Conservation (phyloP, 2,329 filamentous ascomycete species). For the Neofusicoccum ribis region DNA sequence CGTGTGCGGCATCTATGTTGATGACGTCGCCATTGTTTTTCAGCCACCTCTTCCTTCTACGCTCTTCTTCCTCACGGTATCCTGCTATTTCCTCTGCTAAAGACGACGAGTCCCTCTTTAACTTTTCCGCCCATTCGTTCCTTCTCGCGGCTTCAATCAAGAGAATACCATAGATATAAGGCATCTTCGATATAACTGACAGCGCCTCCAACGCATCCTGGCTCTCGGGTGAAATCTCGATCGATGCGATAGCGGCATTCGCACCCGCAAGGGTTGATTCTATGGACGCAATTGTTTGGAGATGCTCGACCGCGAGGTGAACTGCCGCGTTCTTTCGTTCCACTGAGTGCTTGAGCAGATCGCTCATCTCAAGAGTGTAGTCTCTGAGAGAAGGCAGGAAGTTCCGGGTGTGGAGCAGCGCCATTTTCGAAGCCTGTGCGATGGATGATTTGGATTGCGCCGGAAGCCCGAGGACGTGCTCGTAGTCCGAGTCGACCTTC, state of each 20-base stretch:
- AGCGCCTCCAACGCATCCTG: constrained; percentile 79
- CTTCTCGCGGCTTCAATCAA: constrained; percentile 82
- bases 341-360: constrained; percentile 52
- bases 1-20: constrained; percentile 65
- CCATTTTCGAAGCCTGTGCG: constrained; percentile 63
- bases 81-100: constrained; percentile 90
- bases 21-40: constrained; percentile 78
- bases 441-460: constrained; percentile 63
- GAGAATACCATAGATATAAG: constrained; percentile 86
- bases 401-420: constrained; percentile 63
- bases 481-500: constrained; percentile 85
- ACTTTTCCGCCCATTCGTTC: constrained; percentile 86
- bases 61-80: constrained; percentile 89
- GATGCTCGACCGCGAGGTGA: constrained; percentile 66
- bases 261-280: constrained; percentile 73
- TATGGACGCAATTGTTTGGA: constrained; percentile 79
- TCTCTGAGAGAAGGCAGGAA: constrained; percentile 62
- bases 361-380: constrained; percentile 57
- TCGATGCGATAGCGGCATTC: constrained; percentile 68
- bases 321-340: constrained; percentile 69
- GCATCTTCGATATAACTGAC: constrained; percentile 76
- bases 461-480: constrained; percentile 69
- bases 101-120: constrained; percentile 81
- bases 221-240: constrained; percentile 74
- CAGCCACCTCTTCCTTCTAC: constrained; percentile 85